Evolutionary conservation across 768 basidiomycete genomes (phyloP).

Genomic region (Tylopilus sp.): DNA sequence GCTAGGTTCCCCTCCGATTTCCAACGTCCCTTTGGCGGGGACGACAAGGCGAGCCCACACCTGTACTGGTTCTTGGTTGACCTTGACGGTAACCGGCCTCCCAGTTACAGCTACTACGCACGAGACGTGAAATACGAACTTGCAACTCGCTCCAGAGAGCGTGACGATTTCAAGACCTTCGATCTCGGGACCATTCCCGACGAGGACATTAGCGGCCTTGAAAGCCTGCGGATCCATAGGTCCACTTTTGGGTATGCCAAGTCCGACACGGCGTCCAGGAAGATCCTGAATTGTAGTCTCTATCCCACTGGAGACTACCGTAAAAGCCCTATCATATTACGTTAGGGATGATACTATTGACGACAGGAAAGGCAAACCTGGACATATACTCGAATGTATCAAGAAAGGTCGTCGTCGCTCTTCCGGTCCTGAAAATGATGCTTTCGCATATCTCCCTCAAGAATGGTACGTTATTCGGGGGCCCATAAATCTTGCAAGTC

Average conservation of each 20-base stretch:
- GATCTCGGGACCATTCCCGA: conserved; percentile 45
- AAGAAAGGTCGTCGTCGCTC: conserved; percentile 49
- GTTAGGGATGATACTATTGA: neutral
- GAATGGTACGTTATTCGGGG: conserved; percentile 58
- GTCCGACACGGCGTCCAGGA: conserved; percentile 48
- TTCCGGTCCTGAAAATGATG: conserved; percentile 39
- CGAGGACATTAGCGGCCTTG: conserved; percentile 54
- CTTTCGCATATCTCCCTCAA: conserved; percentile 43
- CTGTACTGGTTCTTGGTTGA: conserved; percentile 37
- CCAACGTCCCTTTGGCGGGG: conserved; percentile 41
- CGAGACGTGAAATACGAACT: conserved; percentile 48
- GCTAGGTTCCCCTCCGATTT: no score
- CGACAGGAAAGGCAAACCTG: conserved; percentile 26
- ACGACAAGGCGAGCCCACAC: conserved; percentile 53
- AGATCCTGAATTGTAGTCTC: conserved; percentile 59
- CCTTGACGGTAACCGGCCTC: conserved; percentile 38
- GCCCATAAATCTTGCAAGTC: conserved; percentile 47
- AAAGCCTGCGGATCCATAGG: conserved; percentile 63
- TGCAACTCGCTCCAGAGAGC: conserved; percentile 41
- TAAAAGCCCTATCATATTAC: conserved; percentile 39
- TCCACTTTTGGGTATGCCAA: conserved; percentile 61
- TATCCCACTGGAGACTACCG: conserved; percentile 52
- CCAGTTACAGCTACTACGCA: no score
- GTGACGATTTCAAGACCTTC: conserved; percentile 58
- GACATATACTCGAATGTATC: conserved; percentile 41